Conservation (phyloP, 2,329 filamentous ascomycete genomes). For the Alternaria postmessia region DNA sequence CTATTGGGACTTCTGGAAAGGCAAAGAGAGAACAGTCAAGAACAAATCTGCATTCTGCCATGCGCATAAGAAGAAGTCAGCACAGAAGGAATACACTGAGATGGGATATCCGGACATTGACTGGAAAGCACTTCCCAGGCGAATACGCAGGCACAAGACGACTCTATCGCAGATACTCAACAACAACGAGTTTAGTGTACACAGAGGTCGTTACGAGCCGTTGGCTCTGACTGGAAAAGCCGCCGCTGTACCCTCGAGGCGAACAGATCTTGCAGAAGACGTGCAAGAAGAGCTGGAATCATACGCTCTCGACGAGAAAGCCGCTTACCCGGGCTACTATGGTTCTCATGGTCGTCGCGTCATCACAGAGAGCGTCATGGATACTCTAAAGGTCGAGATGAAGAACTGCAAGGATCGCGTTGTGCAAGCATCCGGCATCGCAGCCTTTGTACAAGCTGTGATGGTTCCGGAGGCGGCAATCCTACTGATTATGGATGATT, state of each 20-base stretch:
- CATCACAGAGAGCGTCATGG: slow-evolving; percentile 65
- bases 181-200: slow-evolving; percentile 43
- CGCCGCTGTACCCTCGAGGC: slow-evolving; percentile 27
- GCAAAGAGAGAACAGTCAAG: slow-evolving; percentile 52
- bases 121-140: slow-evolving; percentile 68
- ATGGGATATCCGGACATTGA: slow-evolving; percentile 74
- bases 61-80: slow-evolving; percentile 43
- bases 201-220: slow-evolving; percentile 31
- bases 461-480: slow-evolving; percentile 75
- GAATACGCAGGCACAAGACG: slow-evolving; percentile 65
- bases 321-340: slow-evolving; percentile 73
- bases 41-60: slow-evolving; percentile 59
- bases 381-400: slow-evolving; percentile 37
- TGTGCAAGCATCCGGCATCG: slow-evolving; percentile 40
- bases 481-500: slow-evolving; percentile 66
- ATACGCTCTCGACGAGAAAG: slow-evolving; percentile 27
- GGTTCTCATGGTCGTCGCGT: slow-evolving; percentile 74
- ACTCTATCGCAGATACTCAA: slow-evolving; percentile 68
- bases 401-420: slow-evolving; percentile 38
- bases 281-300: slow-evolving; percentile 43
- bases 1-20: slow-evolving; percentile 57
- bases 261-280: slow-evolving; percentile 56
- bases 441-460: slow-evolving; percentile 54
- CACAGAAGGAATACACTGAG: slow-evolving; percentile 55
- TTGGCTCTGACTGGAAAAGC: slow-evolving; percentile 38